These are phyloP conservation scores for Capsicum chinense DNA, from an alignment of 257 asterid genomes.

Conservation along the genomic window DNA sequence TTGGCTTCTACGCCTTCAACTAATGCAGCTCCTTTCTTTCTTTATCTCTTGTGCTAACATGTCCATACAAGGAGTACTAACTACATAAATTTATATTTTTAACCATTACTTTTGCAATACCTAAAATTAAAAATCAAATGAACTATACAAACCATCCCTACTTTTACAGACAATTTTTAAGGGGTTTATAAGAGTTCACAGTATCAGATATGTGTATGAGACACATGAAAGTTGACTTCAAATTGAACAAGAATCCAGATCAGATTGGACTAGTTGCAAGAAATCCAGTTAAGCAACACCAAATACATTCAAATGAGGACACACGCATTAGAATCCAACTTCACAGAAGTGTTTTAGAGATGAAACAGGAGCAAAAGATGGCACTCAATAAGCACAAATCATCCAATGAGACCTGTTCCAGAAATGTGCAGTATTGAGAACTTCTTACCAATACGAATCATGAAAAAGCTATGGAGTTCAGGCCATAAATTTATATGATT, in stretches of 20 bases:
- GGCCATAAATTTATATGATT: neutral
- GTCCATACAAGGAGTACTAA: constrained; percentile 64
- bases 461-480: neutral
- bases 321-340: neutral
- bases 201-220: neutral
- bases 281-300: neutral
- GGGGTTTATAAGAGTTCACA: neutral
- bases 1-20: constrained; percentile 71
- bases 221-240: neutral
- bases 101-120: neutral
- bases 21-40: constrained; percentile 64
- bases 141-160: neutral
- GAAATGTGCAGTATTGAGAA: neutral
- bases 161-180: neutral
- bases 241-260: neutral
- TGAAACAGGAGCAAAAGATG: neutral
- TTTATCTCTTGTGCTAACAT: constrained; percentile 63
- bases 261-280: neutral
- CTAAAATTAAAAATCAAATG: neutral
- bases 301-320: neutral
- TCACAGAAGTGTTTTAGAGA: neutral
- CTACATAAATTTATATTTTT: constrained; percentile 11
- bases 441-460: neutral
- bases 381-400: constrained; percentile 11
- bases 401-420: neutral